Evolutionary conservation across 2,329 filamentous ascomycete species (phyloP).

Genomic region (Rasamsonia emersonii): DNA sequence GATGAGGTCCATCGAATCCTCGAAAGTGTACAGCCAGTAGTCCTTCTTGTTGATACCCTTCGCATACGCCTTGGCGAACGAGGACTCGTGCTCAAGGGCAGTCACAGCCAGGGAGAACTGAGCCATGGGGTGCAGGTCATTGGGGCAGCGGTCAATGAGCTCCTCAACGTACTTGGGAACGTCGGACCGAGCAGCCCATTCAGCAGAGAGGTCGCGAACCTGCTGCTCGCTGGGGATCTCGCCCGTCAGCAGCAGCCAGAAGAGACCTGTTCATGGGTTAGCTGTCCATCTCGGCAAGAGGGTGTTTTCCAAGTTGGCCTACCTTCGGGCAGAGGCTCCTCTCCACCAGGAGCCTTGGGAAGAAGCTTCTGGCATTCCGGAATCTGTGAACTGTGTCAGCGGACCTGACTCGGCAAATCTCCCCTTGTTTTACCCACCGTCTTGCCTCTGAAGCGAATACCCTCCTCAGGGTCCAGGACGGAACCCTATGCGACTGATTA

Average conservation of each 20-base stretch:
- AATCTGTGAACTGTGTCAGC: conserved; percentile 48
- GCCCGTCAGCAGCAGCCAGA: conserved; percentile 98
- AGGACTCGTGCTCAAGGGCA: conserved; percentile 95
- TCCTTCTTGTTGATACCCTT: conserved; percentile 99
- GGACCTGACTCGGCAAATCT: conserved; percentile 1
- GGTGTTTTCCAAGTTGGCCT: conserved; percentile 11
- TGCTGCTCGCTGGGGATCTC: conserved; percentile 98
- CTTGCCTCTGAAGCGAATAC: conserved; percentile 98
- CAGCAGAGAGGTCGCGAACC: conserved; percentile 93
- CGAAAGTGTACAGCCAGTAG: conserved; percentile 99
- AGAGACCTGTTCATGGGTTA: conserved; percentile 58
- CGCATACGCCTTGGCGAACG: conserved; percentile 96
- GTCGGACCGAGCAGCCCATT: conserved; percentile 96
- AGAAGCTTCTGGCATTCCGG: conserved; percentile 97
- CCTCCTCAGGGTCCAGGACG: conserved; percentile 96
- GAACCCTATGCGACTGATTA: conserved; percentile 51
- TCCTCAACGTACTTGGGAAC: conserved; percentile 98
- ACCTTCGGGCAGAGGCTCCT: conserved; percentile 95
- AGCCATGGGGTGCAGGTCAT: conserved; percentile 98
- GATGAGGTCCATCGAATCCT: conserved; percentile 99
- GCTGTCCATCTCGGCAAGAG: conserved; percentile 2
- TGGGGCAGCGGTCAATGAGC: conserved; percentile 99
- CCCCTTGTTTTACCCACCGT: conserved; percentile 47
- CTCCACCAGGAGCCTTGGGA: conserved; percentile 91
- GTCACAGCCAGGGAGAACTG: conserved; percentile 98